Evolutionary conservation across 1,284 basidiomycete genomes (phyloP), one percentile per base, ranked within the genome.

Genomic region (Marasmius sp.): DNA sequence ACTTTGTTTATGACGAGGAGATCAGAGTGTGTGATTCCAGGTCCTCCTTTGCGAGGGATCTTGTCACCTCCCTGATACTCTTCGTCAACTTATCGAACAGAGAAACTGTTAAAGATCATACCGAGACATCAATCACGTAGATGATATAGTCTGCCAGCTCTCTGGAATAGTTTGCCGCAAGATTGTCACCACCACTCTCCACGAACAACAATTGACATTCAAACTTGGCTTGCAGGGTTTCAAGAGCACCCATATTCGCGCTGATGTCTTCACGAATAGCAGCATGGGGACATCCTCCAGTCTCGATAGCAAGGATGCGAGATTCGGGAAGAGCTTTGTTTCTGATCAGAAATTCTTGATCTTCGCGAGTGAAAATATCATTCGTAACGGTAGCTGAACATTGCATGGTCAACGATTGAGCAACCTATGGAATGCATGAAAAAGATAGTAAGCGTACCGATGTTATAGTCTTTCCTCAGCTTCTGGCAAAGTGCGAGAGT

Each of bases 71-170:
- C 97, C 80, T 92, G 45, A 47, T n/a, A 47, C 9, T 8, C 34
- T 57, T 18, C 54, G 63, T 64, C 18, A 62, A 57, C 41, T 18
- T n/a, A 66, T 65, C 50, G n/a, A 41, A 33, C 33, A 14, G 33
- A 57, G 43, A 50, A 37, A 34, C n/a, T 16, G 16, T 8, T 2
- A 7, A 18, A 67, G 20, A 66, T 66, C 85, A 70, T 66, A 90
- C 89, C 62, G 91, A 85, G 65, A 92, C 90, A 71, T 92, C 90
- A 64, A 95, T 94, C 47, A 96, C 94, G 75, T 96, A 95, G 72
- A 97, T 94, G 73, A 98, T 98, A 73, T 96, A 98, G 75, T 99
- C 97, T 10, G 97, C 96, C 52, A 99, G 79, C 75, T 99, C 97
- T 62, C 96, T 83, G 50, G 93, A 95, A 75, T 98, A 98, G 75